phyloP scores from a whole-genome alignment of 805 yeast genomes.

The Myxozyma lipomycoides region DNA sequence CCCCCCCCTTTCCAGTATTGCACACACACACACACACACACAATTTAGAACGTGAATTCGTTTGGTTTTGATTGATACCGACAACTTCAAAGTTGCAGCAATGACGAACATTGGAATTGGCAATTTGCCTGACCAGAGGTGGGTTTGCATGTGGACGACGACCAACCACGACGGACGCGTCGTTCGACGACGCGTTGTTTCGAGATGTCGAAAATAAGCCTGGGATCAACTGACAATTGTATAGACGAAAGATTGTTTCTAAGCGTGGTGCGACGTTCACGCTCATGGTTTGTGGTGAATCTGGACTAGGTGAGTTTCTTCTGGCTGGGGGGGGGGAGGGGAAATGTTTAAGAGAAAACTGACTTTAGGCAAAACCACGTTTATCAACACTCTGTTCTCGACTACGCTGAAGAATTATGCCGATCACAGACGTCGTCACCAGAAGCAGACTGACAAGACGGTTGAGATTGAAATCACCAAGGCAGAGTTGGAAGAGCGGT shows the following conservation, averaged over 20 bases:
- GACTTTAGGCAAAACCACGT: slow-evolving; percentile 62
- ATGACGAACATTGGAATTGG: slow-evolving; percentile 30
- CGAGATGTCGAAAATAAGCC: slow-evolving; percentile 3
- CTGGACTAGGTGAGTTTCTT: slow-evolving; percentile 62
- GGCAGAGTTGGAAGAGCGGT: slow-evolving; percentile 57
- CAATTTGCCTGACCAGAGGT: slow-evolving; percentile 35
- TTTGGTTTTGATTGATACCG: too few species aligned
- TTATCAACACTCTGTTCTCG: slow-evolving; percentile 74
- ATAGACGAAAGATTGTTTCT: slow-evolving; percentile 41
- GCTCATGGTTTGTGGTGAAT: slow-evolving; percentile 78
- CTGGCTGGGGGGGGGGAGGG: not conserved
- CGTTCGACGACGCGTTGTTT: slow-evolving; percentile 1
- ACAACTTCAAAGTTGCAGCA: too few species aligned
- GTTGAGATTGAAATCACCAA: slow-evolving; percentile 41
- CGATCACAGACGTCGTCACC: slow-evolving; percentile 41
- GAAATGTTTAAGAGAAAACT: not conserved
- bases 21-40: too few species aligned
- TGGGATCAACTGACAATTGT: too few species aligned
- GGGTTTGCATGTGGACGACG: slow-evolving; percentile 5
- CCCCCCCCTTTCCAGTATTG: too few species aligned
- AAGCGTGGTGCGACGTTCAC: slow-evolving; percentile 68
- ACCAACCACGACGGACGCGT: slow-evolving; percentile 6
- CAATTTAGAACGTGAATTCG: too few species aligned
- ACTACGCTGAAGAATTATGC: slow-evolving; percentile 43
- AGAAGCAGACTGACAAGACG: slow-evolving; percentile 40